These are phyloP conservation scores for Penicillium digitatum DNA, from an alignment of 2,329 filamentous ascomycete genomes.

Conservation along the genomic window DNA sequence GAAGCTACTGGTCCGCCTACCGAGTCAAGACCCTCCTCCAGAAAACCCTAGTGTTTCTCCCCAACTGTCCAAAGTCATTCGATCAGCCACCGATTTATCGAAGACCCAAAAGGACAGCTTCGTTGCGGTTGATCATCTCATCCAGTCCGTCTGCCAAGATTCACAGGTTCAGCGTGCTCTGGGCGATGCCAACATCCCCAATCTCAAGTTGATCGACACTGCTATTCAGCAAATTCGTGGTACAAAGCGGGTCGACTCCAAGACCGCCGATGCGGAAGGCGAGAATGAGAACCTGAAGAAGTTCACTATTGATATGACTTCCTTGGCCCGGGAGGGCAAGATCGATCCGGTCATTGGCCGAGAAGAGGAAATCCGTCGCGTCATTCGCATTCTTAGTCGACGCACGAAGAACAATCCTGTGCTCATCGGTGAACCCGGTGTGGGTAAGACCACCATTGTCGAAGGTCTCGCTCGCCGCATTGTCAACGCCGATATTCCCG, in stretches of 20 bases:
- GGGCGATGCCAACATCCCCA: constrained; percentile 84
- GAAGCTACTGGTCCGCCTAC: constrained; percentile 83
- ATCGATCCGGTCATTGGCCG: constrained; percentile 95
- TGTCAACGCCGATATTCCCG: constrained; percentile 92
- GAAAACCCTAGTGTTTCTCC: constrained; percentile 81
- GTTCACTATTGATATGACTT: constrained; percentile 98
- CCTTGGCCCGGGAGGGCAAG: constrained; percentile 93
- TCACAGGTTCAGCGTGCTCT: constrained; percentile 66
- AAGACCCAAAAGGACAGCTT: constrained; percentile 97
- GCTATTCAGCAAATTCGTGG: constrained; percentile 90
- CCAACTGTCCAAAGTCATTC: constrained; percentile 73
- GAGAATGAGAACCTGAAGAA: constrained; percentile 96
- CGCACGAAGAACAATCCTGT: constrained; percentile 99
- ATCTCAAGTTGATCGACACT: constrained; percentile 81
- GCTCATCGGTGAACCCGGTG: constrained; percentile 94
- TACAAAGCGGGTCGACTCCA: constrained; percentile 89
- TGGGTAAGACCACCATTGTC: constrained; percentile 96
- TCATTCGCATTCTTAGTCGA: constrained; percentile 85
- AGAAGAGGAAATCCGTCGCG: constrained; percentile 90
- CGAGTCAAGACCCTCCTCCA: constrained; percentile 91
- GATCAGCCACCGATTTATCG: constrained; percentile 81
- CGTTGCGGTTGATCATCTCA: constrained; percentile 92
- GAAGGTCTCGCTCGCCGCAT: constrained; percentile 94
- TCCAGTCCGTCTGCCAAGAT: constrained; percentile 80
- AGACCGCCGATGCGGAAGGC: constrained; percentile 85